Evolutionary conservation across 129 eudicot genomes (phyloP).

Genomic region (Lonicera japonica): DNA sequence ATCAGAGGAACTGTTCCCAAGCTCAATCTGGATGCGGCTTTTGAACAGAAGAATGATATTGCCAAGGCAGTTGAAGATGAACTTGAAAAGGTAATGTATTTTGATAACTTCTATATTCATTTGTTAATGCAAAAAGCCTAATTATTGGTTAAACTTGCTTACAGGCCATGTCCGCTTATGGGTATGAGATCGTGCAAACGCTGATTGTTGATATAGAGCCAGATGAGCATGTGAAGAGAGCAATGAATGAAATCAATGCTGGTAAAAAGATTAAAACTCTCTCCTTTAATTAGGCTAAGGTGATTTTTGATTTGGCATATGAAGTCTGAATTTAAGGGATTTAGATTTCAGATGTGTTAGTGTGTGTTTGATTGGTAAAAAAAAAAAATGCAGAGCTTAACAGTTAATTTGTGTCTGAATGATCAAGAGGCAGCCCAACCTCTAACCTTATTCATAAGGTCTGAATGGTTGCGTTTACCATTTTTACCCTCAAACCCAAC

Average conservation of each 20-base stretch:
- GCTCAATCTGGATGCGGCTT: slow-evolving; percentile 68
- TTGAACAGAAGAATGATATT: slow-evolving; percentile 83
- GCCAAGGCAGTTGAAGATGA: slow-evolving; percentile 83
- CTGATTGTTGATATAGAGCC: slow-evolving; percentile 82
- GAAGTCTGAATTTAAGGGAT: too few relatives aligned
- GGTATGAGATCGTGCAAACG: slow-evolving; percentile 80
- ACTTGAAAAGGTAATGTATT: slow-evolving; percentile 58
- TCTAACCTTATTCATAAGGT: too few relatives aligned
- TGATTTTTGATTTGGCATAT: too few relatives aligned
- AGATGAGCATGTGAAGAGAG: slow-evolving; percentile 83
- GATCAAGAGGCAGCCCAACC: too few relatives aligned
- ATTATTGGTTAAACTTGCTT: slow-evolving; percentile 10
- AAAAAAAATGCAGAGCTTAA: too few relatives aligned
- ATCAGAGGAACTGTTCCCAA: slow-evolving; percentile 85
- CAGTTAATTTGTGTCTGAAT: too few relatives aligned
- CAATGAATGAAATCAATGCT: slow-evolving; percentile 92
- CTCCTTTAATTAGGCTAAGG: not conserved
- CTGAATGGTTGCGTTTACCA: too few relatives aligned
- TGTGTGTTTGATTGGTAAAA: too few relatives aligned
- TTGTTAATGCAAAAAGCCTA: not conserved
- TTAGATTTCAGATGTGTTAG: too few relatives aligned
- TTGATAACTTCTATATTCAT: not conserved
- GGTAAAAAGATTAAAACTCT: slow-evolving; percentile 26
- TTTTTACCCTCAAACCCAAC: too few relatives aligned
- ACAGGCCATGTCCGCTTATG: slow-evolving; percentile 89